Evolutionary conservation across 768 basidiomycete species (phyloP), one percentile per base, ranked within the genome.

Genomic region (Tricholoma bakamatsutake): DNA sequence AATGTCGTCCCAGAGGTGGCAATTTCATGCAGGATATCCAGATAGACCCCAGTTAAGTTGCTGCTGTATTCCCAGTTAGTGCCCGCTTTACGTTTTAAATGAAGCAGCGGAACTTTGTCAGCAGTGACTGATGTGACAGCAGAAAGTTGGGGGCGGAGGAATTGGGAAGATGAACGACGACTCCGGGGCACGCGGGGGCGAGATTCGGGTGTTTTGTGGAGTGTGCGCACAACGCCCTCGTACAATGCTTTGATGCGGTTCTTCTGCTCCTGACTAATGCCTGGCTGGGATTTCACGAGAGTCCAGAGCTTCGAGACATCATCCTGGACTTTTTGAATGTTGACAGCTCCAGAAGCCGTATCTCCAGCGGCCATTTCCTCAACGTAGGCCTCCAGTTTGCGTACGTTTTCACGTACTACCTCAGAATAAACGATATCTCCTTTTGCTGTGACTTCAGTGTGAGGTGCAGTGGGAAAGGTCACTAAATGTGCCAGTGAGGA

Each of bases 301-400:
- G 88, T 93, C 94, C 96, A 99, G 4, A 99, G 82, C 67, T 95
- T 98, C 54, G 94, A 78, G 49, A 99, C 93, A 62, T 98, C 94
- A 39, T 95, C 91, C 66, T 98, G 95, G 45, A 98, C 93, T 73
- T 98, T 98, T 75, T 97, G 90, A 57, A 97, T 90, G 73, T 98
- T 98, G 67, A 95, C 83, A 33, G 83, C 76, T 17, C 81, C 81
- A 2, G 90, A 82, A 50, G 92, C 88, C 5, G 89, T 85, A 66
- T 95, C 93, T 2, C 93, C 92, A 57, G 90, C 92, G 1, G 97
- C 94, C 97, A 99, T 99, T 73, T 99, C 94, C 65, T 94, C 86
- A 53, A 93, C 97, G 64, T 99, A 99, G 1, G 93, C 92, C 72
- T 99, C 97, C 43, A 99, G 80, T 74, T 98, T 98, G 64, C 97